A percentile compares a stretch with the other conserved stretches of the same genome.
Conservation (phyloP, 805 yeast genomes). For the Wickerhamomyces mucosus region DNA sequence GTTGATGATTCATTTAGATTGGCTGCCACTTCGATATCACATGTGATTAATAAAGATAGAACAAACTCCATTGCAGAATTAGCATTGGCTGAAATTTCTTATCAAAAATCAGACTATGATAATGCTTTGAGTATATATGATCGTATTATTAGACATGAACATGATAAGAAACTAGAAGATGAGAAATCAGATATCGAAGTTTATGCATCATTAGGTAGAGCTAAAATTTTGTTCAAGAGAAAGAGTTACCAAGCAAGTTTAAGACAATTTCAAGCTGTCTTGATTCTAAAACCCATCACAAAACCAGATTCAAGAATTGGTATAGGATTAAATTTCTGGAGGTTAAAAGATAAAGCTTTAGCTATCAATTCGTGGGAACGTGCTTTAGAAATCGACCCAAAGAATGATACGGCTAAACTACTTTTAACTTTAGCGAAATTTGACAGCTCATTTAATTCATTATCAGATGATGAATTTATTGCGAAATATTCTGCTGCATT, state of each 20-base stretch:
- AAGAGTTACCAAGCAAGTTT: conserved; percentile 67
- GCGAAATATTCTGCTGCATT: conserved; percentile 51
- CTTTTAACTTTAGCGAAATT: conserved; percentile 61
- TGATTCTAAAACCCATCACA: conserved; percentile 65
- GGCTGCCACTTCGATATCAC: conserved; percentile 4
- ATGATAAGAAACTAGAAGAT: neutral
- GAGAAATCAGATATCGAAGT: conserved; percentile 47
- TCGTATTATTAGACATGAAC: conserved; percentile 34
- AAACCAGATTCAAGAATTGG: conserved; percentile 94
- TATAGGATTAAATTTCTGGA: conserved; percentile 91
- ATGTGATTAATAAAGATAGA: conserved; percentile 21
- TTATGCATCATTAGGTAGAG: conserved; percentile 75
- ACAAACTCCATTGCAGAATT: conserved; percentile 41
- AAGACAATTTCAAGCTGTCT: conserved; percentile 73
- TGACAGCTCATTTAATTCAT: conserved; percentile 50
- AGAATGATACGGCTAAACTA: conserved; percentile 50
- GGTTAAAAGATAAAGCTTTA: conserved; percentile 63
- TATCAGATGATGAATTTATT: conserved; percentile 50
- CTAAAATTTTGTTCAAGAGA: conserved; percentile 66
- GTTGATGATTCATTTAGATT: conserved; percentile 34
- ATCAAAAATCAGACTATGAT: conserved; percentile 53
- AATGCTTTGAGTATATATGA: conserved; percentile 67
- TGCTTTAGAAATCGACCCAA: conserved; percentile 55
- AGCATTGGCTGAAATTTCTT: conserved; percentile 57
- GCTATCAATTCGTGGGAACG: conserved; percentile 82